phyloP scores from a whole-genome alignment of 768 basidiomycete genomes.

The Clitopilus hobsonii region DNA sequence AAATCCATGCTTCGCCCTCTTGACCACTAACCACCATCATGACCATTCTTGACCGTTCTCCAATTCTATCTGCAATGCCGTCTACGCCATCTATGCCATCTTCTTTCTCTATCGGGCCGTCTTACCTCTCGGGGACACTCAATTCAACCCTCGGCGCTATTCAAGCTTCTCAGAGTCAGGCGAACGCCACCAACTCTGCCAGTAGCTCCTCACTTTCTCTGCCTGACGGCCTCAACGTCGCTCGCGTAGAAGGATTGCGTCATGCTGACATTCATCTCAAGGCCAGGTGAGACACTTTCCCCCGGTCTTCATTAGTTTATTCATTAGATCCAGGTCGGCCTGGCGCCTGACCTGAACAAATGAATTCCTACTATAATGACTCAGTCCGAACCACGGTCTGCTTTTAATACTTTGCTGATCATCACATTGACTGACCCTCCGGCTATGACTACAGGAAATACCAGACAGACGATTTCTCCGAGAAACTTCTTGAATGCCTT shows the following conservation, averaged over 20 bases:
- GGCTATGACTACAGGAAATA: slow-evolving; percentile 47
- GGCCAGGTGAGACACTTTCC: slow-evolving; percentile 56
- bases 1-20: not conserved
- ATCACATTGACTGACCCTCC: slow-evolving; percentile 15
- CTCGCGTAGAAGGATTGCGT: slow-evolving; percentile 54
- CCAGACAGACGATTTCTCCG: slow-evolving; percentile 52
- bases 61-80: slow-evolving; percentile 8
- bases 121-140: slow-evolving; percentile 18
- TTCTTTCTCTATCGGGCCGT: slow-evolving; percentile 13
- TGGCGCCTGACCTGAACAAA: slow-evolving; percentile 17
- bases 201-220: slow-evolving; percentile 26
- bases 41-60: slow-evolving; percentile 3
- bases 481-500: slow-evolving; percentile 51
- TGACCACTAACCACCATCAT: not conserved
- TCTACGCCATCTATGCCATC: slow-evolving; percentile 9
- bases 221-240: slow-evolving; percentile 34
- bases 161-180: not conserved
- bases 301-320: not conserved
- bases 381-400: slow-evolving; percentile 31
- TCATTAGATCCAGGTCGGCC: slow-evolving; percentile 1
- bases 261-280: slow-evolving; percentile 55
- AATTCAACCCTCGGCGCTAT: not conserved
- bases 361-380: slow-evolving; percentile 12
- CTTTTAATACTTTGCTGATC: slow-evolving; percentile 19
- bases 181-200: slow-evolving; percentile 1